phyloP scores from a whole-genome alignment of 306 rosid genomes.

The Acacia melanoxylon region DNA sequence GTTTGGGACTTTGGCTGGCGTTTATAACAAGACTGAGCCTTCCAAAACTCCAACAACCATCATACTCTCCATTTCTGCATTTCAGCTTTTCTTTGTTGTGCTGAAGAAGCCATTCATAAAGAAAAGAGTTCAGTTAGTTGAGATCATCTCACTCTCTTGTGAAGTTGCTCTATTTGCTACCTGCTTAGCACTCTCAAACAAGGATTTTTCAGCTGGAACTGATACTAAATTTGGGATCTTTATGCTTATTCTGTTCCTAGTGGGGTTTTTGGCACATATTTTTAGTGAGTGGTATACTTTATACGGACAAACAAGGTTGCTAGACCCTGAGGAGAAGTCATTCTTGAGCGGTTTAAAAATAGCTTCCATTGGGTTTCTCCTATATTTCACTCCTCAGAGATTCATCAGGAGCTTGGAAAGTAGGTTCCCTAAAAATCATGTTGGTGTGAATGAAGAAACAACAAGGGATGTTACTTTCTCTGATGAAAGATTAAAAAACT shows the following conservation, averaged over 20 bases:
- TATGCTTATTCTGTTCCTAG: slow-evolving; percentile 66
- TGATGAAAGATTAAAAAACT: slow-evolving; percentile 31
- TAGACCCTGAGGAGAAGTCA: slow-evolving; percentile 64
- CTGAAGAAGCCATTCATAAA: slow-evolving; percentile 92
- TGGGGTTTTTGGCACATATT: slow-evolving; percentile 58
- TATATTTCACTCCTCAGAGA: slow-evolving; percentile 59
- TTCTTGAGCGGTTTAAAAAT: slow-evolving; percentile 55
- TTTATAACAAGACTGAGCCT: slow-evolving; percentile 42
- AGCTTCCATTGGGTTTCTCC: slow-evolving; percentile 63
- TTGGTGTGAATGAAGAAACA: slow-evolving; percentile 23
- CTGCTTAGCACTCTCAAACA: slow-evolving; percentile 47
- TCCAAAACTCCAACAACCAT: slow-evolving; percentile 49
- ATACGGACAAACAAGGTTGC: slow-evolving; percentile 56
- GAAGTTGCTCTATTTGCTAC: slow-evolving; percentile 63
- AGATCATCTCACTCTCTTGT: slow-evolving; percentile 64
- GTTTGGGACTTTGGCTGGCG: slow-evolving; percentile 70
- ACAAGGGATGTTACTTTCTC: slow-evolving; percentile 27
- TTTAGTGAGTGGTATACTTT: slow-evolving; percentile 78
- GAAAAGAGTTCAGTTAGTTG: slow-evolving; percentile 85
- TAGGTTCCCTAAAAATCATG: slow-evolving; percentile 44
- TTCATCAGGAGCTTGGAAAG: slow-evolving; percentile 54
- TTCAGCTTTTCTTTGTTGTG: slow-evolving; percentile 82
- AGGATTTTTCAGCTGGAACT: slow-evolving; percentile 39
- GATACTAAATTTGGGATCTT: slow-evolving; percentile 55
- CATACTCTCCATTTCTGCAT: slow-evolving; percentile 60